Evolutionary conservation across 768 basidiomycete genomes (phyloP).

Genomic region (Lactarius tabidus): DNA sequence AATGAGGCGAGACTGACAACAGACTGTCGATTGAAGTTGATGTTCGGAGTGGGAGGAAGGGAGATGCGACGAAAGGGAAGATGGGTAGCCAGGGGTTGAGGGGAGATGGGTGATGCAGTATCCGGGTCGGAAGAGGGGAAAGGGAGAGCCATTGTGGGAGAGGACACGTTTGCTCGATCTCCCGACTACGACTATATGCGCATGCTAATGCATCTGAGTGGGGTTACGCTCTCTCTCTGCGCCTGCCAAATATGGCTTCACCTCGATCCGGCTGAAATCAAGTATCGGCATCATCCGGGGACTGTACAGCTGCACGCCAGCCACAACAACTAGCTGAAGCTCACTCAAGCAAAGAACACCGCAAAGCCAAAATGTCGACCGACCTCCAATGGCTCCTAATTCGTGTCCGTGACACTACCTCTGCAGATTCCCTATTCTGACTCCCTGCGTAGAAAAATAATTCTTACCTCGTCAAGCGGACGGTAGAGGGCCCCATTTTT

Average conservation of each 20-base stretch:
- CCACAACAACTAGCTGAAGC: background rate
- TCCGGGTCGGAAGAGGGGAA: constrained; percentile 26
- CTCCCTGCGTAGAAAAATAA: constrained; percentile 58
- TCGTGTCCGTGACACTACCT: constrained; percentile 52
- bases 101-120: constrained; percentile 3
- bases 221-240: background rate
- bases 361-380: constrained; percentile 40
- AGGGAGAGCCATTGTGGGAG: constrained; percentile 20
- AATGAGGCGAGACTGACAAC: constrained; percentile 69
- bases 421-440: constrained; percentile 3
- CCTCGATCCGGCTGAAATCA: background rate
- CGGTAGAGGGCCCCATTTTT: constrained; percentile 68
- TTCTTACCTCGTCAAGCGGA: constrained; percentile 81
- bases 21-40: constrained; percentile 53
- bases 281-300: constrained; percentile 8
- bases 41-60: constrained; percentile 38
- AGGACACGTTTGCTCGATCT: constrained; percentile 1
- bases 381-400: constrained; percentile 94
- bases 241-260: background rate
- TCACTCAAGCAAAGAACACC: background rate
- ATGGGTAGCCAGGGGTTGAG: constrained; percentile 48
- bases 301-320: constrained; percentile 16
- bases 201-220: background rate
- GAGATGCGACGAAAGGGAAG: constrained; percentile 48
- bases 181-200: constrained; percentile 1